A percentile compares a stretch with the other conserved stretches of the same genome.
Evolutionary conservation across 1,284 basidiomycete genomes (phyloP).

Genomic region (Phellopilus nigrolimitatus): DNA sequence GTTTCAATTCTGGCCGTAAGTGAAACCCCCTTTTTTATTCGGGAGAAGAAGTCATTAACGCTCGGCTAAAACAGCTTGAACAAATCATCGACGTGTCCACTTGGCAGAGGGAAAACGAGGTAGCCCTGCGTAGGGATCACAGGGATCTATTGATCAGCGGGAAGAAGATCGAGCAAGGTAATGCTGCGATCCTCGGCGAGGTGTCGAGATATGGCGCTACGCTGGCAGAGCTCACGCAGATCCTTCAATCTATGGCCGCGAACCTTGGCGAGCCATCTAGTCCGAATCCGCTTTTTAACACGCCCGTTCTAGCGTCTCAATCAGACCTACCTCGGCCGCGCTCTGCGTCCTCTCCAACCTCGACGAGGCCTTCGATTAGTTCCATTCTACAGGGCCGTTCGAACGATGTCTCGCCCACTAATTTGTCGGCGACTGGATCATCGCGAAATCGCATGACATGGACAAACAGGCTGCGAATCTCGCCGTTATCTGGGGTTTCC

Average conservation of each 20-base stretch:
- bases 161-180: constrained; percentile 4
- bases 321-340: constrained; percentile 1
- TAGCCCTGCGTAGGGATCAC: constrained; percentile 3
- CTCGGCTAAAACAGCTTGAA: constrained; percentile 10
- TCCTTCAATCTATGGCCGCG: constrained; percentile 1
- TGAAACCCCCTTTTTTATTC: neutral
- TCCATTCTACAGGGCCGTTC: neutral
- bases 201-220: constrained; percentile 14
- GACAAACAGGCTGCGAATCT: neutral
- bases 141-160: neutral
- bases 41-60: neutral
- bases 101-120: constrained; percentile 19
- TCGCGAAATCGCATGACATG: neutral
- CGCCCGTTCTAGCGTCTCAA: neutral
- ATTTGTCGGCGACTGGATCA: neutral
- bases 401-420: neutral
- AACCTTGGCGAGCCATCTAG: neutral
- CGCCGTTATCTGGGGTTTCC: constrained; percentile 3
- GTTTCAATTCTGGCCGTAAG: constrained; percentile 24
- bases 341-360: constrained; percentile 4
- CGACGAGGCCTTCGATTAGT: constrained; percentile 2
- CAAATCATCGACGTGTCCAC: constrained; percentile 15
- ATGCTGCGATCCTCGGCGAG: neutral
- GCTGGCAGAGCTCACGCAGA: constrained; percentile 1
- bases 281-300: neutral